Base-by-base conservation (phyloP, 192 early-diverging fungal genomes). In the Obelidium mucronatum region DNA sequence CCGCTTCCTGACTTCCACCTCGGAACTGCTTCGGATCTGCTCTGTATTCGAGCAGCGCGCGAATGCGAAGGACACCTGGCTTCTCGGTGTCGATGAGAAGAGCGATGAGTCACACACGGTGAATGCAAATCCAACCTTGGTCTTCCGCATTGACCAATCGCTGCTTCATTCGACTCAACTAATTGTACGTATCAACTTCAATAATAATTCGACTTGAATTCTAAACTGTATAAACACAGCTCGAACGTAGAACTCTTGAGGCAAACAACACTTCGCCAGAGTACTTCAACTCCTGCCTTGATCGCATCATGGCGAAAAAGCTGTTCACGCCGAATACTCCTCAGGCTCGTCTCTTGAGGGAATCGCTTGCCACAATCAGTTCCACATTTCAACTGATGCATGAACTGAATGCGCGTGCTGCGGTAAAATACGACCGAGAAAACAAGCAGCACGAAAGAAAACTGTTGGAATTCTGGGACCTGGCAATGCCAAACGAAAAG, bases 401-500 rank as follows among this genome's bases (percentile, higher is more conserved):
- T 67, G 53, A 67, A 31, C 85, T 93, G 52, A 91, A 91, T 58
- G 79, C 70, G 13, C 85, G 88, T 36, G 88, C 87, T 0, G 82
- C 84, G 34, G 90, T 89, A 6, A 84, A 83, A 51, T 94, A 87
- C 69, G 92, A 93, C 65, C 67, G 80, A 6, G 81, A 79, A 2
- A 88, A 91, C 63, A 62, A 74, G 24, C 63, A 79, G 0, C 91
- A 94, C 70, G 92, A 92, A 61, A 69, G 81, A 56, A 88, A 88
- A 54, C 78, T 94, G 40, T 48, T 86, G 28, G 78, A 89, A 83
- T 84, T 91, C 69, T 69, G 70, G 48, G 17, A 61, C 30, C n/a
- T 65, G 26, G 36, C 30, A 28, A 69, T 61, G 64, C 52, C 56
- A 54, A 22, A 36, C 48, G 69, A 33, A 40, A 71, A 53, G 36